Base-by-base conservation (phyloP, 495 filamentous ascomycete genomes). In the Lasiosphaeris hirsuta region DNA sequence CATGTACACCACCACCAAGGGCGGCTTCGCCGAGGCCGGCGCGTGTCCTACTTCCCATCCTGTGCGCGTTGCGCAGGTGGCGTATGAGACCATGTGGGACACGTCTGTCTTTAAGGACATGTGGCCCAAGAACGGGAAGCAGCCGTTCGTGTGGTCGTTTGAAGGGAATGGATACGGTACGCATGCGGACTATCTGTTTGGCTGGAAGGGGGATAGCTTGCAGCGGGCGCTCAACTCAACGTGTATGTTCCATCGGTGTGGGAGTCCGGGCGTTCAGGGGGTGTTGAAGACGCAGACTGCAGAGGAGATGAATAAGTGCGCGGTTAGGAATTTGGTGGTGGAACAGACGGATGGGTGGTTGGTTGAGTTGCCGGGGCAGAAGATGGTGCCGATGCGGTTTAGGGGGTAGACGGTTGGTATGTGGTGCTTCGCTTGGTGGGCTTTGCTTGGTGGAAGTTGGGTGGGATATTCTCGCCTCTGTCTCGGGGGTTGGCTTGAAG, bases 51-150 rank as follows among this genome's bases (percentile, higher is more conserved):
- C 67, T 2, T 56, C 30, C 0, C 70, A 73, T 41, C 70, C 70
- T 0, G 70, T 72, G 0, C 54, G 51, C 8, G 69, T 74, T n/a
- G 69, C 70, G 3, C 69, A 73, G 61, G 44, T 74, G 0, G 69
- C 73, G 14, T 72, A 69, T 51, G 72, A 74, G 56, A 72, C 84
- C 39, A 57, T 70, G 36, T 70, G 69, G 70, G 65, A 69, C 34
- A 74, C 72, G 7, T 62, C 62, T 13, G 49, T 57, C 35, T 74
- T 73, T 47, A 73, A 75, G 49, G 64, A 75, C 59, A 52, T 69
- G 36, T 78, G 76, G 75, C 74, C 75, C 17, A 64, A 68, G 48
- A 72, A 75, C 48, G 72, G 70, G 51, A 66, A 53, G 41, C 73
- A 78, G 57, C 76, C 75, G 18, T 78, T 79, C 58, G 71, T 78